Evolutionary conservation across 306 rosid species (phyloP).

Genomic region (Citrullus colocynthis): DNA sequence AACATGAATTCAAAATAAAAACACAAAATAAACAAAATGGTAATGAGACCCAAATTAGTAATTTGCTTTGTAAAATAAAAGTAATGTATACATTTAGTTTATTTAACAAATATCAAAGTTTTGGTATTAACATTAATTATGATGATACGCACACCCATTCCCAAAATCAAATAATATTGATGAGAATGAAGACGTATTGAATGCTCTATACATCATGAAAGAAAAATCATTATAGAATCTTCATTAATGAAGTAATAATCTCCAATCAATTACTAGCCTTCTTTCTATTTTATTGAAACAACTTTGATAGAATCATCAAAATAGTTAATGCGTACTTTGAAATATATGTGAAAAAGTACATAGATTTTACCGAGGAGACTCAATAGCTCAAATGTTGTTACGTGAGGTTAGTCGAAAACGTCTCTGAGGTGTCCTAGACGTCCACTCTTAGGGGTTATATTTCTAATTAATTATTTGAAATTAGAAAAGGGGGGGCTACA

Average conservation of each 20-base stretch:
- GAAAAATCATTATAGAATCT: not conserved
- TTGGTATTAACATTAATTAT: not conserved
- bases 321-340: not conserved
- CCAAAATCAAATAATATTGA: not conserved
- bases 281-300: not conserved
- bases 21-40: no score
- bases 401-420: no score
- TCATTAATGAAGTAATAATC: not conserved
- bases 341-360: no score
- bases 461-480: not conserved
- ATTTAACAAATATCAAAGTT: not conserved
- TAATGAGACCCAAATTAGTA: no score
- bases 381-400: no score
- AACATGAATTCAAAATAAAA: no score
- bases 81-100: not conserved
- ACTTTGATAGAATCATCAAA: not conserved
- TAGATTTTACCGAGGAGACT: no score
- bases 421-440: no score
- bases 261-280: not conserved
- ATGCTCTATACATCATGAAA: not conserved
- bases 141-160: not conserved
- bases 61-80: no score
- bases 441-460: not conserved
- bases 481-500: no score
- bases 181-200: not conserved